Evolutionary conservation across 495 filamentous ascomycete species (phyloP), one percentile per base, ranked within the genome.

Genomic region (Chaetomium fimeti): DNA sequence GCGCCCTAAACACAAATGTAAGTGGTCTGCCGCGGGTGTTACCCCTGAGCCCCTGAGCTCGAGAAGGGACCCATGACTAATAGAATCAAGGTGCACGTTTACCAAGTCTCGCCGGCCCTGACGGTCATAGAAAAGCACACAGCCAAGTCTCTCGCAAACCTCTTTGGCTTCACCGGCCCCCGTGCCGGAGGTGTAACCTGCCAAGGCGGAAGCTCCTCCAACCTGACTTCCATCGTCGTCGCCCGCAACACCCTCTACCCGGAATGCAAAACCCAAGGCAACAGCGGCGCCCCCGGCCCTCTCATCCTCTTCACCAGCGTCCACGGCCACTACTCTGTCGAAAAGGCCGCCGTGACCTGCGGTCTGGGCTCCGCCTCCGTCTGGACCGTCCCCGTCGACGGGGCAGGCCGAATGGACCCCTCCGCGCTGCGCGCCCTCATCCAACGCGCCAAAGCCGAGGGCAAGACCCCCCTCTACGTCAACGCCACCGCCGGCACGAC

Each of bases 401-500:
- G 74, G 13, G 65, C 78, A 18, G 93, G 93, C 3, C 80, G 83
- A 6, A 95, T 97, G 88, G 78, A 84, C 40, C 78, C 88, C 1
- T 63, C 78, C 0, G 87, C 85, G 40, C 80, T 98, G 15, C 83
- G 88, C 43, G 76, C 78, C 0, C 75, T 84, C 18, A 78, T 97
- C 27, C 45, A 79, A 16, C 78, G 80, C 62, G 85, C 88, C 24
- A 81, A 84, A 61, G 65, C 67, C 13, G 81, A 87, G 68, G 89
- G 89, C 45, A 83, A 84, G 60, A 93, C 89, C 7, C 93, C 94
- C 0, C 91, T 98, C 69, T 98, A 93, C 77, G 91, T 97, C 71
- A 97, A 97, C 71, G 89, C 93, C 5, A 97, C 93, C 1, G 93
- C 94, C 5, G 93, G 93, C 22, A 97, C 94, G 18, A 98, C 94